Percentiles rank a stretch among this genome's conserved stretches.
phyloP scores from a whole-genome alignment of 768 basidiomycete genomes.

The Daedaleopsis sinensis region DNA sequence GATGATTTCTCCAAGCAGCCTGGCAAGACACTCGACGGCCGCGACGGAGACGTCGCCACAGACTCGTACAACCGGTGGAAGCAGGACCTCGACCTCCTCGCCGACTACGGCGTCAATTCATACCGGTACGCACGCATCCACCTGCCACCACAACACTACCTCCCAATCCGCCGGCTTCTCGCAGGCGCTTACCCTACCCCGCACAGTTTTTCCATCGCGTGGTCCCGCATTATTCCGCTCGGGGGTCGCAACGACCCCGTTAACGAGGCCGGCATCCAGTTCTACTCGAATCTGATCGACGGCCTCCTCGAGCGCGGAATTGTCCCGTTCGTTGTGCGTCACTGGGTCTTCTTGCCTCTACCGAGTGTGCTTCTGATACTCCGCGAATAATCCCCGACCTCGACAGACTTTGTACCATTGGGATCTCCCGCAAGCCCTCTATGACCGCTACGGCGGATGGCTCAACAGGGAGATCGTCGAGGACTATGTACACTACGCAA shows the following conservation, averaged over 20 bases:
- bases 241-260: slow-evolving; percentile 75
- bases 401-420: slow-evolving; percentile 71
- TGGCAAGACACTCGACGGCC: slow-evolving; percentile 70
- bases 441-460: slow-evolving; percentile 79
- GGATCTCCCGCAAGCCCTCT: slow-evolving; percentile 77
- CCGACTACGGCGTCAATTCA: slow-evolving; percentile 64
- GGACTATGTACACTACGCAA: slow-evolving; percentile 65
- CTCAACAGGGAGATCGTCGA: slow-evolving; percentile 70
- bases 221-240: slow-evolving; percentile 75
- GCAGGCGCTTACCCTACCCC: background rate
- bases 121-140: slow-evolving; percentile 46
- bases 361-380: background rate
- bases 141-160: background rate
- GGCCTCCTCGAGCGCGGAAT: slow-evolving; percentile 64
- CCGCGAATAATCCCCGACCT: slow-evolving; percentile 12
- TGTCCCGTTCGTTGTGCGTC: slow-evolving; percentile 65
- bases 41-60: slow-evolving; percentile 69
- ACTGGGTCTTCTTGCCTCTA: background rate
- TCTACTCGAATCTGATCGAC: slow-evolving; percentile 73
- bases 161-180: no score
- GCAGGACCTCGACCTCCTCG: slow-evolving; percentile 65
- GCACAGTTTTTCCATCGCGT: slow-evolving; percentile 63
- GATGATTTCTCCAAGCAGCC: slow-evolving; percentile 68
- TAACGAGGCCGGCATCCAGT: slow-evolving; percentile 69
- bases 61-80: slow-evolving; percentile 72